Conservation (phyloP, 345 rosid genomes). For the Angophora floribunda region DNA sequence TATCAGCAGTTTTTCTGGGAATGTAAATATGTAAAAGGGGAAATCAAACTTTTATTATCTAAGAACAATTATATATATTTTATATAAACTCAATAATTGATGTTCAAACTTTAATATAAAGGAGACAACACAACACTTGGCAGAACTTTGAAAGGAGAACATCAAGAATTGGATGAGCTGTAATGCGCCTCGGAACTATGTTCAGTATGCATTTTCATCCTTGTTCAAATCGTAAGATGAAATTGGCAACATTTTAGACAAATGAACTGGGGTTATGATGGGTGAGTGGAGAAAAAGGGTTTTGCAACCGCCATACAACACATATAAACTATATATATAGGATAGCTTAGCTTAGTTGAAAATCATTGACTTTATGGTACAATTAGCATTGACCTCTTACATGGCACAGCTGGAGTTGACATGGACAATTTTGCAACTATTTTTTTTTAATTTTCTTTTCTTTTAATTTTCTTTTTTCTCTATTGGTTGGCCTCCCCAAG, state of each 20-base stretch:
- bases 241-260: neutral
- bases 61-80: neutral
- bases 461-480: no score
- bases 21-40: neutral
- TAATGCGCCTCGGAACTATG: neutral
- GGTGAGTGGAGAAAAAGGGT: no score
- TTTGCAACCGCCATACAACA: no score
- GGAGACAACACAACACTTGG: neutral
- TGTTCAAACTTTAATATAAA: neutral
- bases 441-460: no score
- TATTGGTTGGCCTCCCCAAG: no score
- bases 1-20: neutral
- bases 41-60: neutral
- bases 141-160: neutral
- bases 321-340: no score
- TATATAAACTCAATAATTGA: neutral
- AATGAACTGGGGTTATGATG: neutral
- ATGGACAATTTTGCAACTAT: no score
- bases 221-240: neutral
- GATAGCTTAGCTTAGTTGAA: no score
- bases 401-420: no score
- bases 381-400: no score
- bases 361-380: accelerated
- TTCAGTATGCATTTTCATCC: neutral
- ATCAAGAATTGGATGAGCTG: neutral